Evolutionary conservation across 2,329 filamentous ascomycete species (phyloP), one percentile per base, ranked within the genome.

Genomic region (Talaromyces sp.): DNA sequence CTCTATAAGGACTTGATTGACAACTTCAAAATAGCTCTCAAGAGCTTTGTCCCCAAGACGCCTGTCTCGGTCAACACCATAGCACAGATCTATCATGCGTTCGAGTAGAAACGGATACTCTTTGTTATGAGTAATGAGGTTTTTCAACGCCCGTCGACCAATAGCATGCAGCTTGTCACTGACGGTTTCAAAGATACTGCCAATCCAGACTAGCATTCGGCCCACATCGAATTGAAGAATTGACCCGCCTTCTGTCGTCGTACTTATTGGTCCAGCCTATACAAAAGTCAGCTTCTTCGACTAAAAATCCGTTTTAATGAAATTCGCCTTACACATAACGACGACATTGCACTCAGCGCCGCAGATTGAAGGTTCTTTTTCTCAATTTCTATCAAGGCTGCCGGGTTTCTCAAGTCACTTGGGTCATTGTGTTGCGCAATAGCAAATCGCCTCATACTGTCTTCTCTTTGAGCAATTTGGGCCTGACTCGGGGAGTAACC

Each of bases 311-410:
- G 13, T 13, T 54, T 41, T 5, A 31, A 31, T 31, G 27, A 7
- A 31, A 6, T 31, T 31, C 27, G 7, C 27, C 90, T 87, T 71
- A 88, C 93, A 74, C 95, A 99, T 6, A 99, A 84, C 3, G 93
- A 89, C 50, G 95, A 93, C 95, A 99, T 98, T 31, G 96, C 90
- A 76, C 93, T 97, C 50, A 99, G 83, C 1, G 95, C 94, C 35
- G 95, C 93, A 25, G 90, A 95, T 65, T 92, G 87, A 43, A 99
- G 84, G 73, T 97, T 96, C 68, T 91, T 89, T 81, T 97, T 98
- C 78, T 99, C 94, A 69, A 97, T 98, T 74, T 98, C 95, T 85
- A 97, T 95, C 1, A 93, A 91, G 31, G 93, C 93, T 25, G 91
- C 94, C 45, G 91, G 85, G 25, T 89, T 92, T 4, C 90, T 89